Conservation (phyloP, 73 alveolate species). For the Paramecium sonneborni region DNA sequence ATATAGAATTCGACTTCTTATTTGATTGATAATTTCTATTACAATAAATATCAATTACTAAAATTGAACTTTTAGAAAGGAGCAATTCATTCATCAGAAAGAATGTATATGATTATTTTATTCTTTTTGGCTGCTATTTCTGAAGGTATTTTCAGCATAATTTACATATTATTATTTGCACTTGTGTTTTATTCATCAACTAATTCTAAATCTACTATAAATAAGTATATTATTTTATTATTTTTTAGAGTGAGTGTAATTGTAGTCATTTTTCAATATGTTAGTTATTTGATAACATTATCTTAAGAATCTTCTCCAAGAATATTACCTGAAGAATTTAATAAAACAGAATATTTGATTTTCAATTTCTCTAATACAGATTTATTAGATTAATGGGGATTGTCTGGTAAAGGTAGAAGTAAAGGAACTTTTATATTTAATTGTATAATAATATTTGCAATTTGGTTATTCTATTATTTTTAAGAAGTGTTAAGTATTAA, state of each 20-base stretch:
- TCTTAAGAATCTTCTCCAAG: conserved; percentile 21
- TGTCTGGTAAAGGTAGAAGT: background rate
- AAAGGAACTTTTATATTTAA: conserved; percentile 36
- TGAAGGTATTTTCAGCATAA: conserved; percentile 13
- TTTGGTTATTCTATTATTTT: conserved; percentile 26
- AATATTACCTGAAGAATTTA: background rate
- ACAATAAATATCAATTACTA: conserved; percentile 1
- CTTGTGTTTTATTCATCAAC: background rate
- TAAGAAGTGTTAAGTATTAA: background rate
- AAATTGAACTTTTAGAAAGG: background rate
- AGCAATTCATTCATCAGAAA: background rate
- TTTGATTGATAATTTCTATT: conserved; percentile 34
- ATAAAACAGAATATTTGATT: background rate
- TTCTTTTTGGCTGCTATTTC: conserved; percentile 36
- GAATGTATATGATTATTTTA: conserved; percentile 13
- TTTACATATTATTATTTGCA: conserved; percentile 23
- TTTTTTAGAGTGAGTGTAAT: conserved; percentile 24
- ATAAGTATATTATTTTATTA: background rate
- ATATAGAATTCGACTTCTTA: background rate
- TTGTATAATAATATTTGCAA: conserved; percentile 28
- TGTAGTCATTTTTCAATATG: background rate
- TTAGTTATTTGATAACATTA: conserved; percentile 22
- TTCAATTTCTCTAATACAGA: background rate
- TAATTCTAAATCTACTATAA: background rate
- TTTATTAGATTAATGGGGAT: background rate